Evolutionary conservation across 192 early-diverging fungal species (phyloP), one percentile per base, ranked within the genome.

Genomic region (Entophlyctis luteolus): DNA sequence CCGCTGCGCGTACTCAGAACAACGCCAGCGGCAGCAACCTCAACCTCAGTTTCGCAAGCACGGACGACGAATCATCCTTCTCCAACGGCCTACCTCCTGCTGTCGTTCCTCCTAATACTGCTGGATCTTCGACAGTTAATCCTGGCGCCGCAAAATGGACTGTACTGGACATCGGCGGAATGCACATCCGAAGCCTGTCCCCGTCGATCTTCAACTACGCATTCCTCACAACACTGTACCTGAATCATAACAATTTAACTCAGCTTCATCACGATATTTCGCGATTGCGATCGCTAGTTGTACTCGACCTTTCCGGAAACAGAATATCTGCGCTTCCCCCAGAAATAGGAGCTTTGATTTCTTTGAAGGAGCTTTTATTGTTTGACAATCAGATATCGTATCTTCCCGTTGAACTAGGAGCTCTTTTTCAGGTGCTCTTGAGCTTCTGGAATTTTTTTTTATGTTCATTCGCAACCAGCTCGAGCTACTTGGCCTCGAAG

Each of bases 241-340:
- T 98, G 73, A 97, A 94, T 73, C 92, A 98, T 83, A 98, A 98
- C 86, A 89, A 89, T 70, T 79, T 98, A 28, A 83, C 88, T 46
- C 81, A 82, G 45, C 48, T 98, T 23, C 84, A 92, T 2, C 75
- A 84, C 12, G 86, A 89, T 16, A 86, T 97, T 31, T 57, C 81
- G 6, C 74, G 87, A 38, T 77, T 97, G 39, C 58, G 70, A 50
- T 78, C 77, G 45, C 82, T 98, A 32, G 86, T 78, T 20, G 73
- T 87, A 23, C 82, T 98, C 28, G 92, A 98, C 74, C 84, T 88
- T 0, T 93, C 93, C 5, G 96, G 93, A 18, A 98, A 98, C 76
- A 83, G 89, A 69, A 78, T 98, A 10, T 81, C 84, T 22, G 60
- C 75, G 8, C 55, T 98, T 4, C 96, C 96, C 23, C 82, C 91